These are phyloP conservation scores for Hondaea fermentalgiana DNA, from an alignment of 108 stramenopile genomes.

Conservation along the genomic window DNA sequence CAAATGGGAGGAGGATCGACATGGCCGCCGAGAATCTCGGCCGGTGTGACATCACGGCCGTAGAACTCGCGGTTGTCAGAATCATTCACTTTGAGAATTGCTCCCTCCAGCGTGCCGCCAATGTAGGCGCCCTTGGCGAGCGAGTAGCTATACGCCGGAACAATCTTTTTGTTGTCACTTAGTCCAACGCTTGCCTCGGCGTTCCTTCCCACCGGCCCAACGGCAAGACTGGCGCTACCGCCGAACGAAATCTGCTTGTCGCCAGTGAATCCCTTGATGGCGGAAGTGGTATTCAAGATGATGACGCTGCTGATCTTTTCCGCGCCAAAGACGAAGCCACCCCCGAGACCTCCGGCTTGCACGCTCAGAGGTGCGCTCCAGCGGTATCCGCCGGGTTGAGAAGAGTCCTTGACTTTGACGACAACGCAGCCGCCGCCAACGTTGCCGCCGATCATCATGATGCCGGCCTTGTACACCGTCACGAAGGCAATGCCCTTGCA, in stretches of 20 bases:
- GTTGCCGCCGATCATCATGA: neutral
- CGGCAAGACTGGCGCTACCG: neutral
- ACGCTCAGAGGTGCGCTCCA: constrained; percentile 5
- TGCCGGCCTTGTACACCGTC: neutral
- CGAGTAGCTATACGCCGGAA: constrained; percentile 12
- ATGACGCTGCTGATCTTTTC: constrained; percentile 15
- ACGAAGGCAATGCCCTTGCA: constrained; percentile 9
- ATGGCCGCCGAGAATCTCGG: neutral
- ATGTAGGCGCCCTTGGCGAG: constrained; percentile 10
- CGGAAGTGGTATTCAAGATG: neutral
- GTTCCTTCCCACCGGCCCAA: neutral
- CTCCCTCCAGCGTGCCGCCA: neutral
- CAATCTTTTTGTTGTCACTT: neutral
- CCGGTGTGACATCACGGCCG: neutral
- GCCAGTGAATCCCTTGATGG: neutral
- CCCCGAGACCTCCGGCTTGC: neutral
- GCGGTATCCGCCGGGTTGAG: neutral
- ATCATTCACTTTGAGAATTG: neutral
- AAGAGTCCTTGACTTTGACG: neutral
- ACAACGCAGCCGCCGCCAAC: constrained; percentile 11
- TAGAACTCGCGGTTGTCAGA: neutral
- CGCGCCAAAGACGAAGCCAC: constrained; percentile 7
- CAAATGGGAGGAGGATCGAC: neutral
- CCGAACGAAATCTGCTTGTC: neutral
- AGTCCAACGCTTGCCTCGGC: neutral